Conservation (phyloP, 2,329 filamentous ascomycete genomes). For the Plenodomus biglobosus region DNA sequence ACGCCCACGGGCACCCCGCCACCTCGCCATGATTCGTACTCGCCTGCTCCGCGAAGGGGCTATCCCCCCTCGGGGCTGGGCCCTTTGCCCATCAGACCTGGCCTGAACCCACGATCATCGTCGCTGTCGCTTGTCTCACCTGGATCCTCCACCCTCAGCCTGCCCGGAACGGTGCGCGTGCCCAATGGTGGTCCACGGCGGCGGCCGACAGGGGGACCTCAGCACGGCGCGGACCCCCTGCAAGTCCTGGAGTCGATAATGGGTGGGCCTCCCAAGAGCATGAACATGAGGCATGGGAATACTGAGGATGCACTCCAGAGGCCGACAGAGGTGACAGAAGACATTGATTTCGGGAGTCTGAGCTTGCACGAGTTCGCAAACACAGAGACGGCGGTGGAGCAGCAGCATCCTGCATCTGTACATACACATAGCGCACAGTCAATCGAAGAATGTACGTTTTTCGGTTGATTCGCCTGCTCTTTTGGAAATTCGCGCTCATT, state of each 20-base stretch:
- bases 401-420: constrained; percentile 41
- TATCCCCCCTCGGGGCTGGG: constrained; percentile 69
- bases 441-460: constrained; percentile 69
- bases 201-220: constrained; percentile 56
- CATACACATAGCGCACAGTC: constrained; percentile 61
- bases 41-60: constrained; percentile 70
- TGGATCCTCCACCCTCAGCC: constrained; percentile 74
- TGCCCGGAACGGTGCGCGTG: constrained; percentile 65
- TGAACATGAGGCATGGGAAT: constrained; percentile 12
- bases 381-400: constrained; percentile 36
- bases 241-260: constrained; percentile 67
- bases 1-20: constrained; percentile 64
- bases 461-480: constrained; percentile 23
- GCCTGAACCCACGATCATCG: constrained; percentile 70
- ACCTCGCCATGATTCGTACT: constrained; percentile 67
- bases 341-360: constrained; percentile 77
- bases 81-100: constrained; percentile 67
- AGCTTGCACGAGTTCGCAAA: constrained; percentile 72
- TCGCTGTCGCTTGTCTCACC: constrained; percentile 73
- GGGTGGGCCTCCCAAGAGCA: constrained; percentile 45
- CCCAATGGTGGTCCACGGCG: constrained; percentile 70
- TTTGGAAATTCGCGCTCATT: constrained; percentile 27
- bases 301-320: constrained; percentile 42
- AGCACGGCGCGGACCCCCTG: constrained; percentile 67
- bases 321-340: constrained; percentile 57